Conservation (phyloP, 495 filamentous ascomycete genomes). For the Cudoniella acicularis region DNA sequence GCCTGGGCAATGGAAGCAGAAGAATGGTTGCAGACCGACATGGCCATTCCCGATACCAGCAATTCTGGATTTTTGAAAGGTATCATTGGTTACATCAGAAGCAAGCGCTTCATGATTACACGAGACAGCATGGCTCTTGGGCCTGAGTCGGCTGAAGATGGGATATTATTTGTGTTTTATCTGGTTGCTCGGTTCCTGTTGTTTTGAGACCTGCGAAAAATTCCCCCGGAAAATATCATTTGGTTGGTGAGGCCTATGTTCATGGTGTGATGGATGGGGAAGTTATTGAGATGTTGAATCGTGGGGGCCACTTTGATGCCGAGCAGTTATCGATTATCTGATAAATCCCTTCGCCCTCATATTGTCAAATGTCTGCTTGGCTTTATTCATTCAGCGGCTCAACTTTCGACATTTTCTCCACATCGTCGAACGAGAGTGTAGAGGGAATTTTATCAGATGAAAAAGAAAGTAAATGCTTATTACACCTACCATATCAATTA, state of each 20-base stretch:
- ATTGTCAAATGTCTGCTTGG: not conserved
- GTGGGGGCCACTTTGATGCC: not conserved
- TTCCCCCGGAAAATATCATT: not conserved
- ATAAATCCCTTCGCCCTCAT: not conserved
- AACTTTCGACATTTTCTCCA: too few relatives aligned
- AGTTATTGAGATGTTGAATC: not conserved
- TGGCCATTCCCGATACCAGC: not conserved
- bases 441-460: too few relatives aligned
- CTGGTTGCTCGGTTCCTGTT: conserved; percentile 1
- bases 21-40: not conserved
- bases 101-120: not conserved
- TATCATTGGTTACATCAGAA: not conserved
- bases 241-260: conserved; percentile 5
- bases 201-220: not conserved
- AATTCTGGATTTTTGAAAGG: not conserved
- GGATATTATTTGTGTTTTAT: conserved; percentile 1
- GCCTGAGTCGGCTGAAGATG: not conserved
- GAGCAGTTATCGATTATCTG: not conserved
- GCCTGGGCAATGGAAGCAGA: not conserved
- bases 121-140: not conserved
- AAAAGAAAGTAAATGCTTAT: too few relatives aligned
- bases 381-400: too few relatives aligned
- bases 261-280: conserved; percentile 6
- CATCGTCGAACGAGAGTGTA: too few relatives aligned
- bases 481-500: too few relatives aligned